A percentile compares a stretch with the other conserved stretches of the same genome.
These are phyloP conservation scores for Geoglossum cookeanum DNA, from an alignment of 2,329 filamentous ascomycete species.

Conservation along the genomic window DNA sequence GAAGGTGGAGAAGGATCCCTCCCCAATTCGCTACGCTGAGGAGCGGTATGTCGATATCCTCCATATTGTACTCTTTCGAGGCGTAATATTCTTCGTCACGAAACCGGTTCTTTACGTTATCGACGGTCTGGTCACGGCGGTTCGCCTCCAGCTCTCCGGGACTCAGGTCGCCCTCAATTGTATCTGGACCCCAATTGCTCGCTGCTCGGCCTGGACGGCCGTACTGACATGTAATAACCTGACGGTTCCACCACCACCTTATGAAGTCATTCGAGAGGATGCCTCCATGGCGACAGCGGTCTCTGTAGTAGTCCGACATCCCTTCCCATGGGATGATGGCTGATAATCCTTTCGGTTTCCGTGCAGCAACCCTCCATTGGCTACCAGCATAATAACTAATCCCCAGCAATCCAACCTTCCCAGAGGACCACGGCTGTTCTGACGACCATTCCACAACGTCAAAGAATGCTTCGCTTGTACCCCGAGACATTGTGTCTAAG, in stretches of 20 bases:
- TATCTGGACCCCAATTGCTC: constrained; percentile 16
- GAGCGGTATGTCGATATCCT: constrained; percentile 47
- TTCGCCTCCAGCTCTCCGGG: constrained; percentile 20
- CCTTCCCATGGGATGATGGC: constrained; percentile 37
- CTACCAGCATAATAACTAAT: constrained; percentile 34
- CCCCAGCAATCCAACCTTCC: constrained; percentile 31
- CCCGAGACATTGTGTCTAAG: constrained; percentile 33
- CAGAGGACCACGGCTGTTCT: constrained; percentile 29
- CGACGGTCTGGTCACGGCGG: constrained; percentile 23
- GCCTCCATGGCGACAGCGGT: constrained; percentile 22
- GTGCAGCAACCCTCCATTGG: constrained; percentile 35
- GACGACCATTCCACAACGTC: constrained; percentile 34
- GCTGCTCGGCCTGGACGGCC: constrained; percentile 7
- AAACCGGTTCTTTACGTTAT: constrained; percentile 33
- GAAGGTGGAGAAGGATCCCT: constrained; percentile 47
- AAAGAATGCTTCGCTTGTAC: constrained; percentile 31
- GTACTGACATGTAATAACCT: constrained; percentile 12
- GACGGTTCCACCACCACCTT: constrained; percentile 11
- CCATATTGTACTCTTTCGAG: constrained; percentile 43
- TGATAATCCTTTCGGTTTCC: constrained; percentile 30
- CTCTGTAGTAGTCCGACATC: constrained; percentile 35
- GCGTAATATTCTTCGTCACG: constrained; percentile 45
- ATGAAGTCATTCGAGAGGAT: constrained; percentile 16
- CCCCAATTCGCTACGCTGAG: constrained; percentile 54
- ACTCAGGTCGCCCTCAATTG: constrained; percentile 21